Evolutionary conservation across 2,329 filamentous ascomycete species (phyloP).

Genomic region (Pestalotiopsis sp.): DNA sequence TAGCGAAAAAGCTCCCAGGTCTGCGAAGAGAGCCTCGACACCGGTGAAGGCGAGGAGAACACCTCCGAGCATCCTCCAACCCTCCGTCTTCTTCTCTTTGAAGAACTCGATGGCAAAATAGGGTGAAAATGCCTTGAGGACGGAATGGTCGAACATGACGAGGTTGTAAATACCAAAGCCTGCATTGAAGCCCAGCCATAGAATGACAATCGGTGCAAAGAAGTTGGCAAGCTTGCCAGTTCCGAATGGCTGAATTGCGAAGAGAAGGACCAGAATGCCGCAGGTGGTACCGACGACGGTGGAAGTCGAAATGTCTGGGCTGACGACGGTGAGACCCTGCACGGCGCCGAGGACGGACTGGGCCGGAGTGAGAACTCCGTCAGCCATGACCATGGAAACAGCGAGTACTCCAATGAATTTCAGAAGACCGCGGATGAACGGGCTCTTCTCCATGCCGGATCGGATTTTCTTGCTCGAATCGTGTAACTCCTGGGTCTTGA

Average conservation of each 20-base stretch:
- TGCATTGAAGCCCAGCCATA: slow-evolving; percentile 67
- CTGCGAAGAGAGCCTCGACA: slow-evolving; percentile 77
- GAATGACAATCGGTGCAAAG: slow-evolving; percentile 67
- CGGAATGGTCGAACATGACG: slow-evolving; percentile 49
- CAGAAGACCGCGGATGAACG: slow-evolving; percentile 49
- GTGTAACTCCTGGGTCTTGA: slow-evolving; percentile 56
- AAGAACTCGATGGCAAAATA: slow-evolving; percentile 63
- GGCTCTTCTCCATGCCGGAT: slow-evolving; percentile 57
- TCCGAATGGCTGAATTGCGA: slow-evolving; percentile 65
- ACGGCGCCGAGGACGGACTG: slow-evolving; percentile 71
- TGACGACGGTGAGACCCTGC: slow-evolving; percentile 62
- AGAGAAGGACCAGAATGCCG: slow-evolving; percentile 63
- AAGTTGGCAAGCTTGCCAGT: slow-evolving; percentile 57
- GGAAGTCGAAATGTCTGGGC: slow-evolving; percentile 51
- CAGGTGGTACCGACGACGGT: slow-evolving; percentile 65
- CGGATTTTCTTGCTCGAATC: slow-evolving; percentile 53
- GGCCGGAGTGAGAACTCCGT: slow-evolving; percentile 68
- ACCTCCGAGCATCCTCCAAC: slow-evolving; percentile 68
- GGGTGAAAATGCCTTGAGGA: slow-evolving; percentile 57
- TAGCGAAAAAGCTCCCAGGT: slow-evolving; percentile 72
- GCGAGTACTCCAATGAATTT: slow-evolving; percentile 65
- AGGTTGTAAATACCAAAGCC: slow-evolving; percentile 65
- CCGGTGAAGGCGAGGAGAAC: slow-evolving; percentile 75
- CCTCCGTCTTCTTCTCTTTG: slow-evolving; percentile 55
- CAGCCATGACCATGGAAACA: slow-evolving; percentile 66